Percentiles rank a stretch among this genome's conserved stretches.
phyloP scores from a whole-genome alignment of 2,329 filamentous ascomycete species.

The Tolypocladium paradoxum region DNA sequence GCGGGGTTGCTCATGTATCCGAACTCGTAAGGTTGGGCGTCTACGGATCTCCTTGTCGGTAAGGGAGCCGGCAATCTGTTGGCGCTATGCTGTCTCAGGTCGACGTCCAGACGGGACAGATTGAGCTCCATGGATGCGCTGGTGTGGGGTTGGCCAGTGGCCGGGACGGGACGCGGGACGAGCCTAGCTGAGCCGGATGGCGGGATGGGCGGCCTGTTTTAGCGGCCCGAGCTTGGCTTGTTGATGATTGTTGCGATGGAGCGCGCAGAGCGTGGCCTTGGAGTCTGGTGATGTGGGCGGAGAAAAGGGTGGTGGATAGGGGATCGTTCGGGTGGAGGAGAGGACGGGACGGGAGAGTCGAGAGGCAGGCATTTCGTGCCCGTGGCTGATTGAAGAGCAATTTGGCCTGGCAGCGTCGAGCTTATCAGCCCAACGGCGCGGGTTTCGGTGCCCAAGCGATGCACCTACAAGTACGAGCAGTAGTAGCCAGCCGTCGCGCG shows the following conservation, averaged over 20 bases:
- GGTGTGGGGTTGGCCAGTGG: neutral
- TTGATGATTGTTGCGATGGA: neutral
- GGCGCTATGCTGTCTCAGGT: neutral
- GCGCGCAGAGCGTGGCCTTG: neutral
- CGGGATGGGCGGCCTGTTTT: neutral
- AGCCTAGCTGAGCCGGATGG: neutral
- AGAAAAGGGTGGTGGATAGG: neutral
- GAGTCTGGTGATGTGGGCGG: neutral
- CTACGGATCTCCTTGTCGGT: neutral
- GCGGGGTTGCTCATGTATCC: neutral
- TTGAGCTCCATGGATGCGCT: neutral
- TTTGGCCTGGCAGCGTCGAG: neutral
- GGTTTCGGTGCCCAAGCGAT: constrained; percentile 1
- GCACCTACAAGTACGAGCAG: no score
- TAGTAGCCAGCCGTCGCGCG: neutral
- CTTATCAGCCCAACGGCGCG: neutral
- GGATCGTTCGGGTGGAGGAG: neutral
- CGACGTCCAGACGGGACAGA: neutral
- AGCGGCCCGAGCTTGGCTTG: neutral
- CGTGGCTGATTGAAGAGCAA: neutral
- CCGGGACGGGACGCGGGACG: constrained; percentile 2
- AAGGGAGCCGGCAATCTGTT: neutral
- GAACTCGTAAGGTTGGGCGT: no score
- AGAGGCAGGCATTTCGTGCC: neutral
- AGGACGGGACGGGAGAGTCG: no score